These are phyloP conservation scores for Suhomyces vadensis DNA, from an alignment of 805 yeast genomes.

Conservation along the genomic window DNA sequence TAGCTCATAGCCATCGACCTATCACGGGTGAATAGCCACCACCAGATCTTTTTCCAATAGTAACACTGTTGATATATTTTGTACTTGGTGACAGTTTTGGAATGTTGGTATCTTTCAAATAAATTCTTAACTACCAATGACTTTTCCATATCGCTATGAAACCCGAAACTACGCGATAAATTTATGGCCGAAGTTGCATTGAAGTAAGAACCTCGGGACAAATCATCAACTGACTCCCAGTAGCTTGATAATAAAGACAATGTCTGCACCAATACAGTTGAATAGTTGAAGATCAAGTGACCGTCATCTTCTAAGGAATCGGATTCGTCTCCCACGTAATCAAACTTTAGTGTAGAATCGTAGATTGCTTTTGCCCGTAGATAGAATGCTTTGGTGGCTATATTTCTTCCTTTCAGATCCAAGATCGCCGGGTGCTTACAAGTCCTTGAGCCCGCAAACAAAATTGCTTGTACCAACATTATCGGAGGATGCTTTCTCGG, in stretches of 20 bases:
- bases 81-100: neutral
- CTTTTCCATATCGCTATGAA: neutral
- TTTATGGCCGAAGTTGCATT: conserved; percentile 7
- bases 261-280: conserved; percentile 13
- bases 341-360: conserved; percentile 10
- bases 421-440: conserved; percentile 11
- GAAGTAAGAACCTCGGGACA: conserved; percentile 10
- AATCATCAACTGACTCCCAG: conserved; percentile 13
- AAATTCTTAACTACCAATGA: neutral
- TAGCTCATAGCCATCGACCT: too few relatives aligned
- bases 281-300: conserved; percentile 13
- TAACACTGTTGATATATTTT: neutral
- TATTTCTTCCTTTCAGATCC: conserved; percentile 8
- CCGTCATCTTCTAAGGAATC: conserved; percentile 9
- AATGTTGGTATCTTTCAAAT: too few relatives aligned
- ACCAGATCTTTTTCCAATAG: neutral
- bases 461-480: too few relatives aligned
- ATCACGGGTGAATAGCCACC: too few relatives aligned
- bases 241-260: conserved; percentile 11
- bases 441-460: too few relatives aligned
- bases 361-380: conserved; percentile 10
- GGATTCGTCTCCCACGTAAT: conserved; percentile 12
- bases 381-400: conserved; percentile 4
- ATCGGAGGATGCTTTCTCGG: too few relatives aligned
- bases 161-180: neutral